Conservation (phyloP, 768 basidiomycete species). For the Podaxis carcinomalis region DNA sequence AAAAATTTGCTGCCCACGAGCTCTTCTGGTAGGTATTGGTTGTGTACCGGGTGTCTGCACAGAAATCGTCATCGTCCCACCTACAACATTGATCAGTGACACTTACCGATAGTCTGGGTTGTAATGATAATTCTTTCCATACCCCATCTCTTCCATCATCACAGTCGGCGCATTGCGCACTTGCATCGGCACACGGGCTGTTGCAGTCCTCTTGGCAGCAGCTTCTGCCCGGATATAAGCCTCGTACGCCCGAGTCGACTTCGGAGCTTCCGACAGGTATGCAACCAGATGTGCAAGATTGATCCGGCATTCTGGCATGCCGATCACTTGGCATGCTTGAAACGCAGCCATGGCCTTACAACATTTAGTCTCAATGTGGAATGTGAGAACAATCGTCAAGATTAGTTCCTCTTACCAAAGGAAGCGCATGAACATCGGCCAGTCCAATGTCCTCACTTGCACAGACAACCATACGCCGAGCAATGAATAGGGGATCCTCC, state of each 20-base stretch:
- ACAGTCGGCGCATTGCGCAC: conserved; percentile 76
- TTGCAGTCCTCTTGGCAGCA: conserved; percentile 48
- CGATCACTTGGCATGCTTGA: conserved; percentile 62
- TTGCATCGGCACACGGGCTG: conserved; percentile 61
- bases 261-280: conserved; percentile 79
- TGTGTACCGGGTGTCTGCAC: conserved; percentile 57
- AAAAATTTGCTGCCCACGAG: conserved; percentile 42
- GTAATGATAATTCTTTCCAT: conserved; percentile 59
- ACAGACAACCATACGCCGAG: conserved; percentile 69
- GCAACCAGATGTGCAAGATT: conserved; percentile 74
- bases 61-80: not conserved
- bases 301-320: conserved; percentile 82
- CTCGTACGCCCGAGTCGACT: conserved; percentile 75
- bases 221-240: conserved; percentile 70
- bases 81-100: not conserved
- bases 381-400: not conserved
- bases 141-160: conserved; percentile 67
- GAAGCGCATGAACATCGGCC: conserved; percentile 73
- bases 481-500: conserved; percentile 78
- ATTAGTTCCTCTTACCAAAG: conserved; percentile 45
- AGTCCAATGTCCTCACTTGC: conserved; percentile 86
- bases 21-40: conserved; percentile 55
- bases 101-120: conserved; percentile 55
- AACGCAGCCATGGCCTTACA: conserved; percentile 55
- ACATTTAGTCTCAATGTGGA: not conserved